phyloP scores from a whole-genome alignment of 306 rosid species.

The Rubus parviflorus region DNA sequence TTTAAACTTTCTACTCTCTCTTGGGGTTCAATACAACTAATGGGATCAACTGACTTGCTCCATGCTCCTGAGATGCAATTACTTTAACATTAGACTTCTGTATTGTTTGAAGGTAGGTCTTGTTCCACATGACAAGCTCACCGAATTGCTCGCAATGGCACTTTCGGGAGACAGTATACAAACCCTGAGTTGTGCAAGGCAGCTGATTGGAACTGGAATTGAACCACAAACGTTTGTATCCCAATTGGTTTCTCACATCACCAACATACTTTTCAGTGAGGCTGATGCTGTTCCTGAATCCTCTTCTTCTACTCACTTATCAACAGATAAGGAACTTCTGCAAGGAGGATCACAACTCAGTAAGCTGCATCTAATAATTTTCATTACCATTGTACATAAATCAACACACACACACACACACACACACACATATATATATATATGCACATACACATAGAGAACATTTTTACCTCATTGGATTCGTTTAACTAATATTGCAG shows the following conservation, averaged over 20 bases:
- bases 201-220: conserved; percentile 1
- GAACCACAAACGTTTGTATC: conserved; percentile 8
- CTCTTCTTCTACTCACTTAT: background rate
- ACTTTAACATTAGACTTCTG: background rate
- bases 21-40: background rate
- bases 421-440: background rate
- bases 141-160: background rate
- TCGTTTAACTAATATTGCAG: background rate
- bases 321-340: background rate
- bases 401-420: background rate
- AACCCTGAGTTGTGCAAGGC: conserved; percentile 6
- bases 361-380: background rate
- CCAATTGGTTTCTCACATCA: background rate
- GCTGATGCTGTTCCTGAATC: background rate
- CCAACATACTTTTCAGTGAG: background rate
- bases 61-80: background rate
- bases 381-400: background rate
- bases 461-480: background rate
- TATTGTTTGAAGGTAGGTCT: background rate
- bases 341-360: background rate
- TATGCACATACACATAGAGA: background rate
- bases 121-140: background rate
- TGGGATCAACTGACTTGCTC: conserved; percentile 1
- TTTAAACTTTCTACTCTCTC: background rate
- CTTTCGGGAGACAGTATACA: conserved; percentile 2